Percentiles rank a stretch among this genome's conserved stretches.
phyloP scores from a whole-genome alignment of 2,329 filamentous ascomycete species.

The Emericellopsis cladophorae region DNA sequence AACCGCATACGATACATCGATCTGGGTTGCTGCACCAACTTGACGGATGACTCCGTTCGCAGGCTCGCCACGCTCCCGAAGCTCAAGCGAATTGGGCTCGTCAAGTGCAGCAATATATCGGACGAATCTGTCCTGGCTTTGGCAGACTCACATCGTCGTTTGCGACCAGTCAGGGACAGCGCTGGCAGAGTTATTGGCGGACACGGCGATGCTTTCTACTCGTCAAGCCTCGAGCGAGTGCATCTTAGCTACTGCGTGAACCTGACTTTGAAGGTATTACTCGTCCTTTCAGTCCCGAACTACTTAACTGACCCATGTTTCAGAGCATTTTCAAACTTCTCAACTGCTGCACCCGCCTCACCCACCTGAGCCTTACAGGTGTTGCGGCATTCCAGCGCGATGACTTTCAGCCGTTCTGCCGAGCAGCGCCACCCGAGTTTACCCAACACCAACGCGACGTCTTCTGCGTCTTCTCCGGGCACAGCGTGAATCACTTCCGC shows the following conservation, averaged over 20 bases:
- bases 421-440: constrained; percentile 83
- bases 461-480: constrained; percentile 94
- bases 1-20: constrained; percentile 97
- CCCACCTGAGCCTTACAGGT: constrained; percentile 87
- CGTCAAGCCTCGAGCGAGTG: constrained; percentile 71
- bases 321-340: constrained; percentile 84
- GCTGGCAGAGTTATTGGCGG: constrained; percentile 32
- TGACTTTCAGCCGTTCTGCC: constrained; percentile 75
- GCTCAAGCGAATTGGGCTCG: constrained; percentile 83
- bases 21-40: constrained; percentile 79
- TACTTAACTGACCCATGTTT: constrained; percentile 2
- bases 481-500: constrained; percentile 66
- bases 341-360: constrained; percentile 83
- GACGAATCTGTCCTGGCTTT: constrained; percentile 79
- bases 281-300: not conserved
- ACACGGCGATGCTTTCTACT: constrained; percentile 30
- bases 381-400: constrained; percentile 81
- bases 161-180: constrained; percentile 33
- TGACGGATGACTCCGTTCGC: constrained; percentile 79
- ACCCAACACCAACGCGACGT: constrained; percentile 90
- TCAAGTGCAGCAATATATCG: constrained; percentile 86
- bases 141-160: constrained; percentile 53
- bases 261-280: constrained; percentile 64
- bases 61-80: constrained; percentile 82
- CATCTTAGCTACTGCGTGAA: constrained; percentile 92